Conservation (phyloP, 306 rosid genomes). For the Hippophae gyantsensis region DNA sequence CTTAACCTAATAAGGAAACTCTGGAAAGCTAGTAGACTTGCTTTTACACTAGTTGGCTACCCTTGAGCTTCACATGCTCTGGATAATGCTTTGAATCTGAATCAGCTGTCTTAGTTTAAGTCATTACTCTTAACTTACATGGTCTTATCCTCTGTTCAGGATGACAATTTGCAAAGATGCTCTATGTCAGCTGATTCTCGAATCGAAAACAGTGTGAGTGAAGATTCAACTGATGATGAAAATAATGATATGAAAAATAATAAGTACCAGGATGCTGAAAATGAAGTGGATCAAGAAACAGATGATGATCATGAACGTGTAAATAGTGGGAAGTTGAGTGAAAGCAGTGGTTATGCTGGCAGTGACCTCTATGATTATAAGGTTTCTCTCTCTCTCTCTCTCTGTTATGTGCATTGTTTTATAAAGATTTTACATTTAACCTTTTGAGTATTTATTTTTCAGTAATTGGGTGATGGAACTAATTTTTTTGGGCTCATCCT, state of each 20-base stretch:
- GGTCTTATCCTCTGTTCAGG: slow-evolving; percentile 37
- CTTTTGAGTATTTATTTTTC: no score
- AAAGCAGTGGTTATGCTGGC: slow-evolving; percentile 96
- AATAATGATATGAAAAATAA: slow-evolving; percentile 70
- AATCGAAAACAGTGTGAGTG: slow-evolving; percentile 80
- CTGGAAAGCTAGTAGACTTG: no score
- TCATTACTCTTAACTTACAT: slow-evolving; percentile 9
- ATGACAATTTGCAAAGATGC: slow-evolving; percentile 83
- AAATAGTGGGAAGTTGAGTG: slow-evolving; percentile 89
- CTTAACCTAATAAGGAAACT: no score
- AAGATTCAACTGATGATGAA: slow-evolving; percentile 82
- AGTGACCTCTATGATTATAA: slow-evolving; percentile 95
- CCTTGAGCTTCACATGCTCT: not conserved
- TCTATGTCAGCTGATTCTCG: slow-evolving; percentile 94
- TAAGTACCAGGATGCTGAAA: slow-evolving; percentile 90
- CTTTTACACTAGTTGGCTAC: not conserved
- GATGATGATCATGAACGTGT: slow-evolving; percentile 87
- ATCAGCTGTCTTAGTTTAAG: not conserved
- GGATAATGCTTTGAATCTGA: not conserved
- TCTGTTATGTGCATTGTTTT: no score
- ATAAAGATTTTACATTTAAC: no score
- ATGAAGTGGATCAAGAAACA: slow-evolving; percentile 84
- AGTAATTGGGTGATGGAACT: no score
- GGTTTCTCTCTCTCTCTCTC: slow-evolving; percentile 31
- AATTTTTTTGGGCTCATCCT: no score